These are phyloP conservation scores for Phytophthora capsici DNA, from an alignment of 352 stramenopile species.

Conservation along the genomic window DNA sequence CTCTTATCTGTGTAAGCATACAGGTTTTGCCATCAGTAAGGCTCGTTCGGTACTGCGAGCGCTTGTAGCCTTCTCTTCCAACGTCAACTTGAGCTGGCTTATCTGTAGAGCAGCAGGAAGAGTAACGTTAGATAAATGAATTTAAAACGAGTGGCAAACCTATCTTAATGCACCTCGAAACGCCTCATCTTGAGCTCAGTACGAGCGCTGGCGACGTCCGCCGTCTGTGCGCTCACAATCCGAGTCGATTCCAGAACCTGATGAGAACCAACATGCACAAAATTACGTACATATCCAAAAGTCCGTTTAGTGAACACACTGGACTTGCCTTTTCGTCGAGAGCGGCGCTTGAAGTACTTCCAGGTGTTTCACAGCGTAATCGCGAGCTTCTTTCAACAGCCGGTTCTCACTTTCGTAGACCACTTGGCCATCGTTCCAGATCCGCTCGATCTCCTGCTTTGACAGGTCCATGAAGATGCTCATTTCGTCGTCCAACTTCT, in stretches of 20 bases:
- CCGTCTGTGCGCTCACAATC: constrained; percentile 54
- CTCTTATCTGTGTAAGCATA: too few relatives aligned
- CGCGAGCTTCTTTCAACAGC: constrained; percentile 64
- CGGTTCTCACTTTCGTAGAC: constrained; percentile 82
- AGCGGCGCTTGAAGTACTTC: constrained; percentile 53
- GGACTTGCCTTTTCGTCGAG: constrained; percentile 60
- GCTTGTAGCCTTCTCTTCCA: constrained; percentile 60
- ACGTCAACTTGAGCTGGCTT: constrained; percentile 63
- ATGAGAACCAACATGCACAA: neutral
- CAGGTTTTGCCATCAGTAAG: too few relatives aligned
- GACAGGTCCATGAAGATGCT: constrained; percentile 75
- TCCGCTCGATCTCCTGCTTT: constrained; percentile 72
- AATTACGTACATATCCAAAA: neutral
- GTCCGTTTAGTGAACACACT: neutral
- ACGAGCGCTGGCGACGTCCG: constrained; percentile 47
- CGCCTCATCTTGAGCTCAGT: constrained; percentile 85
- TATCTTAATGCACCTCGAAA: constrained; percentile 56
- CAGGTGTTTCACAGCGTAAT: constrained; percentile 66
- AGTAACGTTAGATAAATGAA: neutral
- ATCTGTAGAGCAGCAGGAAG: constrained; percentile 37
- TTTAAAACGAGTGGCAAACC: neutral
- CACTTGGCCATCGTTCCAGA: constrained; percentile 65
- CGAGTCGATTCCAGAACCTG: constrained; percentile 63
- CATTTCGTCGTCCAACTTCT: constrained; percentile 69
- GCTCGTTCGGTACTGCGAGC: too few relatives aligned